These are phyloP conservation scores for Calonectria multiphialidica DNA, from an alignment of 2,329 filamentous ascomycete species.

Conservation along the genomic window DNA sequence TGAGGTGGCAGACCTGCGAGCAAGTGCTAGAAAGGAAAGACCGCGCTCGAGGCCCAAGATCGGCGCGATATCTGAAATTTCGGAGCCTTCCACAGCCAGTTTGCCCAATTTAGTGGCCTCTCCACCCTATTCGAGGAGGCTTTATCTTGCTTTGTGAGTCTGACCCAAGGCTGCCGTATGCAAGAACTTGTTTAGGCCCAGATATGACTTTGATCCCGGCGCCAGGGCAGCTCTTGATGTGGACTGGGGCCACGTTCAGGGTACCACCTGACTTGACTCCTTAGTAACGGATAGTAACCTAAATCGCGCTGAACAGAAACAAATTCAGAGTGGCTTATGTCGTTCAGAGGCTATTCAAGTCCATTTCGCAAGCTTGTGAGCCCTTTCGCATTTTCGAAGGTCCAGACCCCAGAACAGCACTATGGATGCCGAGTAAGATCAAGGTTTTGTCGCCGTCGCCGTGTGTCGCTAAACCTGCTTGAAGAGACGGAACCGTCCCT, in stretches of 20 bases:
- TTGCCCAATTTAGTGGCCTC: conserved; percentile 31
- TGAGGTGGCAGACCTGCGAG: conserved; percentile 36
- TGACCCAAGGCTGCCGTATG: conserved; percentile 39
- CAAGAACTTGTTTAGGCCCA: conserved; percentile 39
- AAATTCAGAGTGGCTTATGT: conserved; percentile 29
- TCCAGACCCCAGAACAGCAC: conserved; percentile 19
- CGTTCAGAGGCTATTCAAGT: conserved; percentile 20
- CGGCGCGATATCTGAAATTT: conserved; percentile 34
- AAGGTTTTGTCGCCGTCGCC: conserved; percentile 15
- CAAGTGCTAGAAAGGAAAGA: conserved; percentile 18
- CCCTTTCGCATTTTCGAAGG: conserved; percentile 17
- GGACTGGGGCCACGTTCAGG: conserved; percentile 47
- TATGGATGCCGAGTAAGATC: conserved; percentile 50
- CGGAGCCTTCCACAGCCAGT: conserved; percentile 32
- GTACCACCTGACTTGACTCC: conserved; percentile 49
- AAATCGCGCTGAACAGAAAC: conserved; percentile 37
- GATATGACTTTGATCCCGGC: conserved; percentile 43
- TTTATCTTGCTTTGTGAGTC: conserved; percentile 32
- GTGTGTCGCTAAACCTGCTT: conserved; percentile 38
- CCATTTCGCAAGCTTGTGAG: conserved; percentile 16
- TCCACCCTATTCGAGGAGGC: conserved; percentile 37
- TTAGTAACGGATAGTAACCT: conserved; percentile 38
- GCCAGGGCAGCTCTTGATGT: conserved; percentile 45
- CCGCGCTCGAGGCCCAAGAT: conserved; percentile 34
- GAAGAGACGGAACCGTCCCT: conserved; percentile 62